phyloP scores from a whole-genome alignment of 2,329 filamentous ascomycete genomes.

The Pseudogymnoascus sp. region DNA sequence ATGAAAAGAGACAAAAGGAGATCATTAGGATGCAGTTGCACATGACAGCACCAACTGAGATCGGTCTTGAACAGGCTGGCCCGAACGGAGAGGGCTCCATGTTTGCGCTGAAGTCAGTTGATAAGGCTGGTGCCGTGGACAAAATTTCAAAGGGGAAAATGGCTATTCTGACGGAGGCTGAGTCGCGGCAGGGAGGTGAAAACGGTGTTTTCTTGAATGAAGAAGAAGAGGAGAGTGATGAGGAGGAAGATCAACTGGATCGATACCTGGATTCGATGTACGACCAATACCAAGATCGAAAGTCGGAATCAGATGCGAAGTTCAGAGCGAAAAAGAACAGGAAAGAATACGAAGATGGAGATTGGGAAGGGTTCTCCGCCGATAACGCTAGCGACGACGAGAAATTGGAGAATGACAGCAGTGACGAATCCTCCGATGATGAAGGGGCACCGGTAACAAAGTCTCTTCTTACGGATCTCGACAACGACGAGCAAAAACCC shows the following conservation, averaged over 20 bases:
- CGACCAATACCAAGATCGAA: conserved; percentile 72
- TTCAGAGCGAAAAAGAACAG: conserved; percentile 83
- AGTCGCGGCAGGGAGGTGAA: conserved; percentile 52
- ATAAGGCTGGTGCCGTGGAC: conserved; percentile 64
- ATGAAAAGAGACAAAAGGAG: conserved; percentile 90
- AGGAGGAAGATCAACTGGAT: conserved; percentile 76
- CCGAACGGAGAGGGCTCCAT: conserved; percentile 74
- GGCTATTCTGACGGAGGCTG: conserved; percentile 54
- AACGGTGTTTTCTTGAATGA: conserved; percentile 47
- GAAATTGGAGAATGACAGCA: conserved; percentile 53
- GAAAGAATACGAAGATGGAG: conserved; percentile 72
- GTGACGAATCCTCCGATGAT: conserved; percentile 55
- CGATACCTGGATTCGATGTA: conserved; percentile 83
- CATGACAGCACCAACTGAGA: conserved; percentile 93
- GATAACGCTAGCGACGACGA: conserved; percentile 53
- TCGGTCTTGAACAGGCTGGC: conserved; percentile 81
- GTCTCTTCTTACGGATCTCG: conserved; percentile 55
- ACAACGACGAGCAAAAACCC: conserved; percentile 42
- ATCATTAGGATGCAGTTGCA: conserved; percentile 95
- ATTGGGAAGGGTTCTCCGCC: conserved; percentile 84
- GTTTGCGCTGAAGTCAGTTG: conserved; percentile 76
- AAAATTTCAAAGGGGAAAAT: conserved; percentile 73
- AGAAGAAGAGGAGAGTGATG: conserved; percentile 60
- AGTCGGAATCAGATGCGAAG: conserved; percentile 75
- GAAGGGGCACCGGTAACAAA: conserved; percentile 38